Evolutionary conservation across 1,284 basidiomycete species (phyloP).

Genomic region (Malassezia caprae): DNA sequence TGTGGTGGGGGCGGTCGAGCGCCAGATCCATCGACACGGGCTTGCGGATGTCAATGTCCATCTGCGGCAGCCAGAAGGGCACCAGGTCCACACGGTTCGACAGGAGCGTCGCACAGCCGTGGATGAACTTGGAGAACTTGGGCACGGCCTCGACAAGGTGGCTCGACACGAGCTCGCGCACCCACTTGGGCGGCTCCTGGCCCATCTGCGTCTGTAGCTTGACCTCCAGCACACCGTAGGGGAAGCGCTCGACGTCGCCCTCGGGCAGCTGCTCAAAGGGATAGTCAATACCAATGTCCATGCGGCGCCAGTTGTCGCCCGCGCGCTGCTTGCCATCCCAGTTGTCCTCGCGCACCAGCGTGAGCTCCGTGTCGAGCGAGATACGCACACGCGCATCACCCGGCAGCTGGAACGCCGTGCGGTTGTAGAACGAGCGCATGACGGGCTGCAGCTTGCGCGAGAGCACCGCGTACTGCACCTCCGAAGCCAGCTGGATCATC

Average conservation of each 20-base stretch:
- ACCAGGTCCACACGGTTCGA: conserved; percentile 93
- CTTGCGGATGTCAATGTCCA: conserved; percentile 56
- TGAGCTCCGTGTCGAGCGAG: conserved; percentile 91
- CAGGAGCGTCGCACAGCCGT: conserved; percentile 85
- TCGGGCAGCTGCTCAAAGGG: conserved; percentile 70
- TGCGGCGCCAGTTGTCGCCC: conserved; percentile 83
- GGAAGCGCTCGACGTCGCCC: conserved; percentile 82
- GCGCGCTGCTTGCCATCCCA: conserved; percentile 76
- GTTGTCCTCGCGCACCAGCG: conserved; percentile 88
- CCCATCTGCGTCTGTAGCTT: conserved; percentile 94
- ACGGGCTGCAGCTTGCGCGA: conserved; percentile 71
- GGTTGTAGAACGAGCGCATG: conserved; percentile 97
- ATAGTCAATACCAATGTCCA: conserved; percentile 81
- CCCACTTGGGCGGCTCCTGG: conserved; percentile 92
- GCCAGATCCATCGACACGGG: conserved; percentile 30
- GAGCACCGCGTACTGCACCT: conserved; percentile 84
- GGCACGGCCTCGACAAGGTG: conserved; percentile 59
- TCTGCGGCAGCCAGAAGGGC: conserved; percentile 93
- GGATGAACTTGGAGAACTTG: conserved; percentile 79
- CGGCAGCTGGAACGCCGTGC: conserved; percentile 95
- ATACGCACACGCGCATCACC: conserved; percentile 96
- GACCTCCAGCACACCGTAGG: conserved; percentile 84
- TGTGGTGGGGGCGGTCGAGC: conserved; percentile 37
- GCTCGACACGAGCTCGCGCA: conserved; percentile 82
- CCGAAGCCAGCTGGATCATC: conserved; percentile 91